Percentiles rank a stretch among this genome's conserved stretches.
phyloP scores from a whole-genome alignment of 306 rosid species.

The Adenanthera pavonina region DNA sequence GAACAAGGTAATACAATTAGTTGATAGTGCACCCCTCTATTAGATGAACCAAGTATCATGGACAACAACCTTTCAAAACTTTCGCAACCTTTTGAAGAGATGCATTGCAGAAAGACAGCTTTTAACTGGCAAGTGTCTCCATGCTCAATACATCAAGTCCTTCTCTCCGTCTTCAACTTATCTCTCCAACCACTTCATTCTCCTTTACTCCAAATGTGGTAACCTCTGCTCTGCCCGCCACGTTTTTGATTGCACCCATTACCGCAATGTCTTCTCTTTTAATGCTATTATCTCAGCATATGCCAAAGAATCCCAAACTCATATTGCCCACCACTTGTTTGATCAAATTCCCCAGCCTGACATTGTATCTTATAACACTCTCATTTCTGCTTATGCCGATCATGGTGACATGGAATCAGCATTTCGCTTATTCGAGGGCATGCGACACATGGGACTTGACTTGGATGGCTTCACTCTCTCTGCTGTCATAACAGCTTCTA shows the following conservation, averaged over 20 bases:
- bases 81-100: constrained; percentile 53
- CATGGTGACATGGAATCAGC: constrained; percentile 52
- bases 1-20: constrained; percentile 70
- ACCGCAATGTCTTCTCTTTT: constrained; percentile 66
- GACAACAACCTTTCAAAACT: constrained; percentile 46
- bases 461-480: constrained; percentile 79
- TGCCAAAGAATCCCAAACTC: constrained; percentile 36
- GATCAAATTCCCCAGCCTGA: constrained; percentile 54
- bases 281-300: constrained; percentile 65
- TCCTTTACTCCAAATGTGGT: constrained; percentile 54
- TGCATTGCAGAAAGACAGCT: constrained; percentile 47
- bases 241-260: constrained; percentile 37
- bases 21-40: neutral
- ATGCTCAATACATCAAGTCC: constrained; percentile 54
- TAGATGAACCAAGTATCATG: constrained; percentile 50
- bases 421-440: constrained; percentile 50
- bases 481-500: constrained; percentile 41
- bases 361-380: constrained; percentile 54
- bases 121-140: constrained; percentile 53
- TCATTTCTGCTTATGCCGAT: constrained; percentile 65
- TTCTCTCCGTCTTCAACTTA: constrained; percentile 48
- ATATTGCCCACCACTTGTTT: constrained; percentile 47
- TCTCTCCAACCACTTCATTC: constrained; percentile 55
- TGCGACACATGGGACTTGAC: constrained; percentile 49
- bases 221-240: constrained; percentile 35